Percentiles rank a stretch among this genome's conserved stretches.
Evolutionary conservation across 768 basidiomycete species (phyloP).

Genomic region (Leccinum disarticulatum): DNA sequence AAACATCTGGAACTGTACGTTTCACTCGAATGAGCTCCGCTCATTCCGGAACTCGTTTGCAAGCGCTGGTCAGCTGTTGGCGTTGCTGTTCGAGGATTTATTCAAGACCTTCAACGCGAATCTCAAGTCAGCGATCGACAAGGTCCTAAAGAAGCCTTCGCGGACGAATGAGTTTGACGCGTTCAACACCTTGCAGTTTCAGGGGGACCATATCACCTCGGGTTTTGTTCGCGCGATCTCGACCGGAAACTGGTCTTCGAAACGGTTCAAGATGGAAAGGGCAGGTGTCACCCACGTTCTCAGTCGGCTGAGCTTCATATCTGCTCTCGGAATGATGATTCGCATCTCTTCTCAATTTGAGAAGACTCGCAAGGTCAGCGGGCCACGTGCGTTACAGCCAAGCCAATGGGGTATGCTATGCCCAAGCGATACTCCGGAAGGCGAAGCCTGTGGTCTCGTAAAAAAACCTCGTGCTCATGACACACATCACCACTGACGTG

Average conservation of each 20-base stretch:
- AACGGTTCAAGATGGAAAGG: conserved; percentile 99
- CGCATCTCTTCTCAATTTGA: conserved; percentile 98
- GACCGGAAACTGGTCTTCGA: conserved; percentile 98
- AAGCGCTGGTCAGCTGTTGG: conserved; percentile 94
- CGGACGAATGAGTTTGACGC: conserved; percentile 95
- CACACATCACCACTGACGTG: conserved; percentile 98
- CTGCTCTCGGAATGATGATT: conserved; percentile 99
- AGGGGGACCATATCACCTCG: conserved; percentile 93
- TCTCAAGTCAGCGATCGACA: conserved; percentile 93
- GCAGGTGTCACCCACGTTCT: conserved; percentile 98
- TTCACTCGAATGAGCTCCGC: conserved; percentile 3
- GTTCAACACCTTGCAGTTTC: conserved; percentile 90
- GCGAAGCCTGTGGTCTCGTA: conserved; percentile 98
- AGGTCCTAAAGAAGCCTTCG: conserved; percentile 94
- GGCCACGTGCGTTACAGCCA: conserved; percentile 94
- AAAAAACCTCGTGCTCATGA: conserved; percentile 98
- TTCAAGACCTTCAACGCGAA: conserved; percentile 99
- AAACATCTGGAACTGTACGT: conserved; percentile 95
- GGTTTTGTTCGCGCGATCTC: conserved; percentile 97
- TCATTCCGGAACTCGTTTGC: conserved; percentile 29
- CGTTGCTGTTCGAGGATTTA: conserved; percentile 94
- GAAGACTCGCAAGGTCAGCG: conserved; percentile 98
- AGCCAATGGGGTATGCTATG: conserved; percentile 99
- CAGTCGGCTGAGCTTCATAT: conserved; percentile 92
- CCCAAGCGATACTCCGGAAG: conserved; percentile 98